Evolutionary conservation across 257 asterid species (phyloP), one percentile per base, ranked within the genome.

Genomic region (Petunia secreta): DNA sequence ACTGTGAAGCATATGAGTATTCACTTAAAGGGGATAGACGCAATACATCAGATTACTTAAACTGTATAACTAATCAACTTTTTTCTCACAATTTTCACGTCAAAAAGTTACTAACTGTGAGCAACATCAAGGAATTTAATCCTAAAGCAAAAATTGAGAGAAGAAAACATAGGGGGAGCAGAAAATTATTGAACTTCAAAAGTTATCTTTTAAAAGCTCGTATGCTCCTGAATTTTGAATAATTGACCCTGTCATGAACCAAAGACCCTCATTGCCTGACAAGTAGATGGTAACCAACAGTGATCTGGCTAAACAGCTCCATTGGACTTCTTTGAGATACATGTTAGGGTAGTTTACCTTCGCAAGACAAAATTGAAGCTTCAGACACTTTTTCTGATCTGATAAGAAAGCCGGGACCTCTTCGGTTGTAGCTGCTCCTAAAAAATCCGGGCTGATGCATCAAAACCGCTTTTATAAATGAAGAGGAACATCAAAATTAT

Each of bases 351-450:
- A 15, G 34, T 15, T 57, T 15, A 80, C 86, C 85, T 73, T 78
- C 79, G 44, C 6, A 77, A 48, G 71, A 48, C 74, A 85, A 77
- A 38, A 53, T 59, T 71, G 84, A 60, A 85, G 77, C 81, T n/a
- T 71, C 75, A 37, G 81, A 78, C 43, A 75, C 77, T 79, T 82
- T 85, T 54, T 79, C 85, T 75, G 87, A 80, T 67, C 74, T 82
- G 74, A 80, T 79, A 71, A 53, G 64, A 48, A 85, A 80, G 60
- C 62, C 38, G 13, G 75, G 77, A 41, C 50, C 78, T 37, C 80
- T 71, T 63, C 34, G 79, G 62, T 37, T 41, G 7, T 48, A 78
- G 43, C 37, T 75, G 52, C 66, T 71, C 79, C 82, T 62, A 76
- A 58, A 77, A 40, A 75, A 58, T 62, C 84, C 83, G 43, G 62